These are phyloP conservation scores for Stagonosporopsis cucurbitacearum DNA, from an alignment of 2,329 filamentous ascomycete genomes.

Conservation along the genomic window DNA sequence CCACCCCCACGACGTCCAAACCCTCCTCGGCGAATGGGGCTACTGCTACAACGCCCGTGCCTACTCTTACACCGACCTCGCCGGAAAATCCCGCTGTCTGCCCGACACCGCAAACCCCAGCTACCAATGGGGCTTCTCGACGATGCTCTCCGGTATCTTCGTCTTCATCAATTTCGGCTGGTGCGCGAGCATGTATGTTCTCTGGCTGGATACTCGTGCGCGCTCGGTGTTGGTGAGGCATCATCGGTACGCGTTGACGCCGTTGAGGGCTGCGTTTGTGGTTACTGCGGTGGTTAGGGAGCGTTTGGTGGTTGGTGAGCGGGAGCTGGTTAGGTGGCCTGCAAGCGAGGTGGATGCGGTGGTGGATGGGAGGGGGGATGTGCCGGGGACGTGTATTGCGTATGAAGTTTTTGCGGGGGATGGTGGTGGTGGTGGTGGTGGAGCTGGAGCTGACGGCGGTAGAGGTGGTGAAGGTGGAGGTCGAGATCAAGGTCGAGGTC, in stretches of 20 bases:
- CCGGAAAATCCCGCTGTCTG: constrained; percentile 29
- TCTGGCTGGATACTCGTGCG: constrained; percentile 46
- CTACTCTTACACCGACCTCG: constrained; percentile 20
- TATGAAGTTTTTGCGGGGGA: constrained; percentile 20
- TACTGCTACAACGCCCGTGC: constrained; percentile 27
- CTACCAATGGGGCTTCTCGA: constrained; percentile 50
- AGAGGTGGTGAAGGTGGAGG: background rate
- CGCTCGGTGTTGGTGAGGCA: constrained; percentile 32
- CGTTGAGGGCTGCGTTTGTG: constrained; percentile 41
- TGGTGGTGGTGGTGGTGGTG: background rate
- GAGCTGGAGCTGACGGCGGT: background rate
- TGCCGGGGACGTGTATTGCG: constrained; percentile 23
- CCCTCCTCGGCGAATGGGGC: constrained; percentile 8
- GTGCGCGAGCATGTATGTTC: constrained; percentile 41
- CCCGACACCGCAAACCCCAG: constrained; percentile 34
- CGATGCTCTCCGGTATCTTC: constrained; percentile 41
- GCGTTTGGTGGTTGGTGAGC: constrained; percentile 28
- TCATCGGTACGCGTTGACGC: constrained; percentile 39
- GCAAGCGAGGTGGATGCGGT: constrained; percentile 27
- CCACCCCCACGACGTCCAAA: constrained; percentile 21
- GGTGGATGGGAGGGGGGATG: constrained; percentile 22
- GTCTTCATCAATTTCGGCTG: constrained; percentile 42
- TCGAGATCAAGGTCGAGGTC: no score
- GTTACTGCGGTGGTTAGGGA: constrained; percentile 33
- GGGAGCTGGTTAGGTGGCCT: constrained; percentile 27